phyloP scores from a whole-genome alignment of 805 yeast genomes.

The Yamadazyma ubonensis region DNA sequence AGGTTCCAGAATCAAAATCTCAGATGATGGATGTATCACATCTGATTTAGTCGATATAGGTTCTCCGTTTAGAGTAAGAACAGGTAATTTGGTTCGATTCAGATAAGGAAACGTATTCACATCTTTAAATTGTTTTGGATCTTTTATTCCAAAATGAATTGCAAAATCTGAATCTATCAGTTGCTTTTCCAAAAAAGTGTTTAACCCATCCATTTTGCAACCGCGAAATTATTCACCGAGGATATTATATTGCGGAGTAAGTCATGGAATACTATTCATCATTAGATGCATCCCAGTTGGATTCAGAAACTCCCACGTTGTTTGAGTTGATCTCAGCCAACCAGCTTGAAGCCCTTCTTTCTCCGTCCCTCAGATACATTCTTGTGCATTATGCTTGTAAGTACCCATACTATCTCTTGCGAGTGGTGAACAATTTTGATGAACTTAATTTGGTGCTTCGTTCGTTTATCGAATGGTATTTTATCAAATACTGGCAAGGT shows the following conservation, averaged over 20 bases:
- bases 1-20: neutral
- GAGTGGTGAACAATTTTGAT: slow-evolving; percentile 68
- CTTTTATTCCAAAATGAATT: neutral
- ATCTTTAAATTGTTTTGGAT: neutral
- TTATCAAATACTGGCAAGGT: slow-evolving; percentile 71
- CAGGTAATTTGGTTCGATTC: neutral
- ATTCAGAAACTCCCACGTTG: slow-evolving; percentile 76
- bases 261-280: slow-evolving; percentile 78
- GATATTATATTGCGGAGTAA: slow-evolving; percentile 8
- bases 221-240: slow-evolving; percentile 3
- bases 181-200: neutral
- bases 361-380: slow-evolving; percentile 80
- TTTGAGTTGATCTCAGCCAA: slow-evolving; percentile 83
- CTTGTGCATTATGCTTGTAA: slow-evolving; percentile 77
- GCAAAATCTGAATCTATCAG: neutral
- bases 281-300: slow-evolving; percentile 72
- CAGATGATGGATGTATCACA: slow-evolving; percentile 1
- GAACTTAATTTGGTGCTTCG: slow-evolving; percentile 65
- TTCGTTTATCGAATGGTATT: slow-evolving; percentile 68
- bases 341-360: slow-evolving; percentile 71
- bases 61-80: neutral
- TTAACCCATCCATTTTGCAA: slow-evolving; percentile 4
- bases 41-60: neutral
- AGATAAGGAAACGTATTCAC: neutral
- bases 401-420: slow-evolving; percentile 67